A percentile compares a stretch with the other conserved stretches of the same genome.
Evolutionary conservation across 345 rosid genomes (phyloP).

Genomic region (Draba incana): DNA sequence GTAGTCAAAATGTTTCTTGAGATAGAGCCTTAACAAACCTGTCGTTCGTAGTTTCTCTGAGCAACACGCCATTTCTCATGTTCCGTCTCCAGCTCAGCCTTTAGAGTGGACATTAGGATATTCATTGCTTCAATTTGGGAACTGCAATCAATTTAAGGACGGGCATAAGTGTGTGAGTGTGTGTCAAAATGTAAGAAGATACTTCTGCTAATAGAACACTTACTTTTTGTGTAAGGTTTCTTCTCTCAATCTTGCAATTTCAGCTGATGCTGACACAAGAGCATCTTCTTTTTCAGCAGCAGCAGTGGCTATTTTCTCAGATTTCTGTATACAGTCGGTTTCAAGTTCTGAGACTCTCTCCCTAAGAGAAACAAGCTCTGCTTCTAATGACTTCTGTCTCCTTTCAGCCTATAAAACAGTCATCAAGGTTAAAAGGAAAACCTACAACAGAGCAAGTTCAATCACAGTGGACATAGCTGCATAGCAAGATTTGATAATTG

Average conservation of each 20-base stretch:
- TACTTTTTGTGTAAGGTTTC: constrained; percentile 67
- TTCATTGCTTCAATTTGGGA: constrained; percentile 71
- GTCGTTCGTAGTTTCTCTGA: constrained; percentile 93
- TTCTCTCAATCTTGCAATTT: constrained; percentile 71
- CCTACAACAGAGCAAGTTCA: constrained; percentile 3
- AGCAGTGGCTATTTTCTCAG: constrained; percentile 66
- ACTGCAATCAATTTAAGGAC: constrained; percentile 49
- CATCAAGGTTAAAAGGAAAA: constrained; percentile 18
- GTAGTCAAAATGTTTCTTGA: constrained; percentile 2
- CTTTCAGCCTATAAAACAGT: constrained; percentile 62
- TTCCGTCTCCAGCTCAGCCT: constrained; percentile 71
- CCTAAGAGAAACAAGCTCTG: constrained; percentile 67
- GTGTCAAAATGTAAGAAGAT: constrained; percentile 9
- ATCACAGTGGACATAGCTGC: constrained; percentile 25
- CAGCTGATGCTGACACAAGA: constrained; percentile 64
- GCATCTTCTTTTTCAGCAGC: constrained; percentile 73
- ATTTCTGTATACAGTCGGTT: constrained; percentile 64
- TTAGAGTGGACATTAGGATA: constrained; percentile 60
- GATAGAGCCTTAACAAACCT: constrained; percentile 54
- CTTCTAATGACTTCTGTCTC: constrained; percentile 69
- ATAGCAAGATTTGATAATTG: constrained; percentile 14
- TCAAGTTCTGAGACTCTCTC: constrained; percentile 76
- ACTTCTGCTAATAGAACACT: neutral
- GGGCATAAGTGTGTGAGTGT: neutral
- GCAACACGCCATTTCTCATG: constrained; percentile 80